A percentile compares a stretch with the other conserved stretches of the same genome.
phyloP scores from a whole-genome alignment of 2,329 filamentous ascomycete species.

The Grosmannia penicillata region DNA sequence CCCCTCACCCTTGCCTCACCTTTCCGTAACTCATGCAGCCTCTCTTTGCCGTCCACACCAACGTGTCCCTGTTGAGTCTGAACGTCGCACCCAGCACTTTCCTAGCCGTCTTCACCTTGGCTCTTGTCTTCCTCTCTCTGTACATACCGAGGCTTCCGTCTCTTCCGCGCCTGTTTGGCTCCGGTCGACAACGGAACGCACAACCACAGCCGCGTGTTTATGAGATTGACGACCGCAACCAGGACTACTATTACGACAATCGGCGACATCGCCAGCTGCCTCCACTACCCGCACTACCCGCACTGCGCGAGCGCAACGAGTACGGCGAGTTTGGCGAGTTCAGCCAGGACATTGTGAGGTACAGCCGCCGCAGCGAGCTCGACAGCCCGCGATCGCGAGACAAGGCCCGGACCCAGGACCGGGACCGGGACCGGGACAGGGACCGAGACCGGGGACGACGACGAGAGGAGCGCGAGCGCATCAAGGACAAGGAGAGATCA shows the following conservation, averaged over 20 bases:
- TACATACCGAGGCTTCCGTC: conserved; percentile 23
- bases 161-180: conserved; percentile 10
- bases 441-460: not conserved
- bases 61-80: conserved; percentile 44
- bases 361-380: conserved; percentile 4
- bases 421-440: not conserved
- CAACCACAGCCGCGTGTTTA: not conserved
- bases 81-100: conserved; percentile 43
- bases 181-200: conserved; percentile 11
- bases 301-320: conserved; percentile 3
- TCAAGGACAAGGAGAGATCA: not conserved
- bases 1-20: not conserved
- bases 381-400: no score
- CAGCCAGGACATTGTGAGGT: conserved; percentile 1
- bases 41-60: conserved; percentile 44
- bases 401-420: not conserved
- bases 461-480: not conserved
- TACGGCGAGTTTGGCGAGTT: conserved; percentile 3
- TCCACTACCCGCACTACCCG: conserved; percentile 1
- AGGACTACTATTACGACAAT: conserved; percentile 1
- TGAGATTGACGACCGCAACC: conserved; percentile 8
- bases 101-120: conserved; percentile 33
- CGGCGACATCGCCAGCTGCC: conserved; percentile 9
- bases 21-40: conserved; percentile 34
- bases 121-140: conserved; percentile 34